These are phyloP conservation scores for Penicillium sclerotiorum DNA, from an alignment of 2,329 filamentous ascomycete genomes.

Conservation along the genomic window DNA sequence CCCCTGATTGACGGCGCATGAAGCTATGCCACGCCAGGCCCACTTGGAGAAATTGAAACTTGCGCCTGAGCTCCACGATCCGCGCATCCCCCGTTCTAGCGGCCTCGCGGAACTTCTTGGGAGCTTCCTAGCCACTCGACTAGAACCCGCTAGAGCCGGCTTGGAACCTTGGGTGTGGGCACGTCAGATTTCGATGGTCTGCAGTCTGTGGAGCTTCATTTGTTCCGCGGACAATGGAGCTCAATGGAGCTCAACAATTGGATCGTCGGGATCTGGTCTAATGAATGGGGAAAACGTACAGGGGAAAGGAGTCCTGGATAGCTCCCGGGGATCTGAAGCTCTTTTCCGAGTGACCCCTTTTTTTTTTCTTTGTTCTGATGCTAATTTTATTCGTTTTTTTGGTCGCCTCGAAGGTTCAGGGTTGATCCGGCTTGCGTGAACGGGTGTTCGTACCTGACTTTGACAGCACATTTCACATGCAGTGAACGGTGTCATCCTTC, in stretches of 20 bases:
- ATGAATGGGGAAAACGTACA: neutral
- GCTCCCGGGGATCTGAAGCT: neutral
- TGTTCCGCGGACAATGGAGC: too few species aligned
- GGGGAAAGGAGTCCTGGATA: neutral
- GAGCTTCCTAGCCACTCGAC: conserved; percentile 18
- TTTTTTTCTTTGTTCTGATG: neutral
- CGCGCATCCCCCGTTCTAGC: conserved; percentile 28
- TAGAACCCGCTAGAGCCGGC: conserved; percentile 37
- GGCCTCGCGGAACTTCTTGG: conserved; percentile 15
- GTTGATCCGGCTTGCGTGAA: too few species aligned
- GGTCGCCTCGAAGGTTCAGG: too few species aligned
- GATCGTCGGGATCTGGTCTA: conserved; percentile 3
- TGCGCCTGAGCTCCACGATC: conserved; percentile 25
- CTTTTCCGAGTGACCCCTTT: neutral
- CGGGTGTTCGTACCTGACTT: too few species aligned
- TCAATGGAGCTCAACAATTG: too few species aligned
- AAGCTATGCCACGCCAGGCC: conserved; percentile 19
- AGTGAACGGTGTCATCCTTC: too few species aligned
- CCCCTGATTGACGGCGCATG: conserved; percentile 19
- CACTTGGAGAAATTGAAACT: conserved; percentile 24
- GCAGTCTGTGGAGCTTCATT: conserved; percentile 13
- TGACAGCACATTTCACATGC: too few species aligned
- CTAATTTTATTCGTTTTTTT: too few species aligned
- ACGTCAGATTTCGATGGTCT: conserved; percentile 24
- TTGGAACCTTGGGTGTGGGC: conserved; percentile 32